phyloP scores from a whole-genome alignment of 768 basidiomycete species.

The Clitopilus passeckerianus region DNA sequence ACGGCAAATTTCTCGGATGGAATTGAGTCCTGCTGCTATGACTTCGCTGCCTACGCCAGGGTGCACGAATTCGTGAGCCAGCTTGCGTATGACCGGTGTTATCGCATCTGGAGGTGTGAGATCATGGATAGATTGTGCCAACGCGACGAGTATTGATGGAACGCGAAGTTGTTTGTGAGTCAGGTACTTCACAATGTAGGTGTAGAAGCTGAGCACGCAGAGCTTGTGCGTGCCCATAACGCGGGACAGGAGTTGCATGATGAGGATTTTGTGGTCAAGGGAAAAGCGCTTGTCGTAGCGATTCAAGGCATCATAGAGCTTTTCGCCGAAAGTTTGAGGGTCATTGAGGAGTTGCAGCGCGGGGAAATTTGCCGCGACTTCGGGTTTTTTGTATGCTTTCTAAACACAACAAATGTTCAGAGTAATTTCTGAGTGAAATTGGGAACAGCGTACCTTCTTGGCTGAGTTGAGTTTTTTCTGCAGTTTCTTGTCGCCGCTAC shows the following conservation, averaged over 20 bases:
- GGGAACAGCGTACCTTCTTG: constrained; percentile 52
- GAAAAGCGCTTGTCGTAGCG: constrained; percentile 92
- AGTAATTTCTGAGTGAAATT: no score
- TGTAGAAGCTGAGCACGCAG: constrained; percentile 91
- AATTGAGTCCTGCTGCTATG: constrained; percentile 93
- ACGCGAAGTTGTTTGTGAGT: constrained; percentile 88
- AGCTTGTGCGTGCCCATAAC: constrained; percentile 93
- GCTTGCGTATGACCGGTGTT: constrained; percentile 82
- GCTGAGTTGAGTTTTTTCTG: constrained; percentile 65
- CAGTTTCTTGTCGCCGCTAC: constrained; percentile 77
- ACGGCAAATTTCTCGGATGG: constrained; percentile 90
- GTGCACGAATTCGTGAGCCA: constrained; percentile 95
- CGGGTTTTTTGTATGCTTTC: constrained; percentile 28
- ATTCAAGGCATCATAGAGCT: constrained; percentile 80
- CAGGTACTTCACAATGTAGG: constrained; percentile 93
- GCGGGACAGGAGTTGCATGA: constrained; percentile 95
- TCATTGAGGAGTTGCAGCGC: constrained; percentile 91
- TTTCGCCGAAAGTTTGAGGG: constrained; percentile 94
- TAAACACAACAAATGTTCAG: constrained; percentile 9
- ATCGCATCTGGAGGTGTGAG: constrained; percentile 92
- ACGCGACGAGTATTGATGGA: constrained; percentile 87
- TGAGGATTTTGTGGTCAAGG: constrained; percentile 92
- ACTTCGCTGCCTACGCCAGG: constrained; percentile 96
- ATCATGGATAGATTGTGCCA: constrained; percentile 94
- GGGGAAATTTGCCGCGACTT: constrained; percentile 68